These are phyloP conservation scores for Ceratobasidium theobromae DNA, from an alignment of 1,284 basidiomycete species.

Conservation along the genomic window DNA sequence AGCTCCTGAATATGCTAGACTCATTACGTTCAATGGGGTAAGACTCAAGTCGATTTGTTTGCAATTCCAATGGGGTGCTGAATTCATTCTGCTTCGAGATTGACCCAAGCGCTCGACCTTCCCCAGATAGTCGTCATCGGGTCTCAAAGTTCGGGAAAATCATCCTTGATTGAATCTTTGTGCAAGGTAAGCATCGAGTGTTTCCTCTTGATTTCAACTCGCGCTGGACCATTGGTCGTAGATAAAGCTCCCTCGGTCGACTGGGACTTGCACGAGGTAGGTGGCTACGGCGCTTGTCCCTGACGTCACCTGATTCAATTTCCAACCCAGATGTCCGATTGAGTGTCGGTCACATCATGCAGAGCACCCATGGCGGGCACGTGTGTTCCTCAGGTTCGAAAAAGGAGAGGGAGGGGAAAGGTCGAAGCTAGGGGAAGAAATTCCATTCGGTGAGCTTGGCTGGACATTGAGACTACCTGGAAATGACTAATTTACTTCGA, in stretches of 20 bases:
- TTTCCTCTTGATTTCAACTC: too few relatives aligned
- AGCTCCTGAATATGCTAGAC: too few relatives aligned
- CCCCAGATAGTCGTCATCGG: slow-evolving; percentile 48
- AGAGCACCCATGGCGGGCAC: slow-evolving; percentile 44
- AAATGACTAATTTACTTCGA: slow-evolving; percentile 41
- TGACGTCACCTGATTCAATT: background rate
- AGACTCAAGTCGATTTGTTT: too few relatives aligned
- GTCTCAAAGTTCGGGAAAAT: slow-evolving; percentile 49
- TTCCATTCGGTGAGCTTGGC: slow-evolving; percentile 44
- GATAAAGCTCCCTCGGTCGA: slow-evolving; percentile 46
- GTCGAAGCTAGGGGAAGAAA: slow-evolving; percentile 39
- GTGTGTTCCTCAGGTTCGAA: slow-evolving; percentile 45
- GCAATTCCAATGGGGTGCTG: too few relatives aligned
- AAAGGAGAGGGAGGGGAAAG: slow-evolving; percentile 40
- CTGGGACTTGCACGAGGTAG: slow-evolving; percentile 47
- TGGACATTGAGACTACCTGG: slow-evolving; percentile 42
- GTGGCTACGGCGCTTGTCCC: background rate
- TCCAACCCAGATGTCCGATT: slow-evolving; percentile 45
- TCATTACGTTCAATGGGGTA: too few relatives aligned
- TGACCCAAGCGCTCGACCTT: slow-evolving; percentile 41
- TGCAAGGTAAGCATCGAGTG: slow-evolving; percentile 47
- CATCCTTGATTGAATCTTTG: slow-evolving; percentile 48
- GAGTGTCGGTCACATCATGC: slow-evolving; percentile 45
- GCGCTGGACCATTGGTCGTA: too few relatives aligned
- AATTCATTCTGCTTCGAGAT: slow-evolving; percentile 45